Conservation (phyloP, 768 basidiomycete genomes). For the Suillus placidus region DNA sequence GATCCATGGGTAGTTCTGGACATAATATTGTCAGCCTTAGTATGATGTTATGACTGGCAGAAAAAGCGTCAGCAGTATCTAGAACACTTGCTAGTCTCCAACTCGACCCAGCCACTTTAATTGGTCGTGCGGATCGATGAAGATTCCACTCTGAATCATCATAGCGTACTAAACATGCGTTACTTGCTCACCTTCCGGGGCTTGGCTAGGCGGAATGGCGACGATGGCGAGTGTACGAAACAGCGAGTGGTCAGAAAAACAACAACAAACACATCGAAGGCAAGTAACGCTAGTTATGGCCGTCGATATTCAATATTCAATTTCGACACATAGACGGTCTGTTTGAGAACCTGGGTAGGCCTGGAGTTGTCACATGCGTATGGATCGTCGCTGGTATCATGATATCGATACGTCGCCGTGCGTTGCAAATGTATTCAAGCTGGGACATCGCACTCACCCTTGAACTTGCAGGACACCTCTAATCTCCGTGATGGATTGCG, state of each 20-base stretch:
- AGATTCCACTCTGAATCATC: conserved; percentile 98
- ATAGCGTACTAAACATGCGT: conserved; percentile 19
- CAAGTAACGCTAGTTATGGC: background rate
- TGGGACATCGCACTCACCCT: background rate
- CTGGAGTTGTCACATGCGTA: background rate
- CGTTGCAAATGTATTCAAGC: background rate
- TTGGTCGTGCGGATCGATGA: conserved; percentile 57
- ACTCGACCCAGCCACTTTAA: conserved; percentile 55
- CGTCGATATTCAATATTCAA: conserved; percentile 8
- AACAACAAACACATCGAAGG: conserved; percentile 1
- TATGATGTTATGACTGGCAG: conserved; percentile 16
- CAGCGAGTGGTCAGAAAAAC: conserved; percentile 1
- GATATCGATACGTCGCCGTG: background rate
- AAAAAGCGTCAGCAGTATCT: conserved; percentile 85
- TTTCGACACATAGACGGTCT: conserved; percentile 7
- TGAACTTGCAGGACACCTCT: conserved; percentile 2
- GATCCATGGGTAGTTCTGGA: conserved; percentile 59
- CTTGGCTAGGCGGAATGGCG: background rate
- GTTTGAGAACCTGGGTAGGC: background rate
- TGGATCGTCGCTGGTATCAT: background rate
- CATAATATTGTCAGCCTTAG: conserved; percentile 16
- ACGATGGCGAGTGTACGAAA: background rate
- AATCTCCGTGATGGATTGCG: conserved; percentile 15
- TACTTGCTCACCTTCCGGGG: conserved; percentile 24
- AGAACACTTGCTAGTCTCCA: conserved; percentile 81